Percentiles rank a stretch among this genome's conserved stretches.
Conservation (phyloP, 2,329 filamentous ascomycete species). For the Rhynchosporium graminicola region DNA sequence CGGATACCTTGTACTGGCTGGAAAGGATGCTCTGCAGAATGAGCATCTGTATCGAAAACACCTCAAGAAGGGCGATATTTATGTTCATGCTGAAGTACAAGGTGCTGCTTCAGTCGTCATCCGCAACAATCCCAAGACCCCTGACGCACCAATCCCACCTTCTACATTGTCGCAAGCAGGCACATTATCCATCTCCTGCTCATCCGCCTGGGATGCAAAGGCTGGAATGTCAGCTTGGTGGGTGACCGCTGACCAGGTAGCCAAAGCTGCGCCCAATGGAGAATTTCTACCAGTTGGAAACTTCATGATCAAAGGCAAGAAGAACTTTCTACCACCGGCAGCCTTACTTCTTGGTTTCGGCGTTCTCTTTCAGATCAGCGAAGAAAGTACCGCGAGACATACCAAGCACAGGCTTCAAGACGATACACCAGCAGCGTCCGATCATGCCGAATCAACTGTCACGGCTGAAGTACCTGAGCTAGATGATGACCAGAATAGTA, state of each 20-base stretch:
- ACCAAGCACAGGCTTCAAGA: conserved; percentile 68
- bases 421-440: conserved; percentile 11
- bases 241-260: conserved; percentile 88
- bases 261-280: conserved; percentile 77
- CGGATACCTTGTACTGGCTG: conserved; percentile 87
- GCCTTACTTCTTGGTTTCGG: conserved; percentile 86
- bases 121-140: conserved; percentile 78
- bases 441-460: conserved; percentile 2
- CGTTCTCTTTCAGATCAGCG: conserved; percentile 84
- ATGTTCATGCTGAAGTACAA: conserved; percentile 85
- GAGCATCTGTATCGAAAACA: conserved; percentile 89
- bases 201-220: conserved; percentile 93
- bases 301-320: conserved; percentile 82
- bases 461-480: conserved; percentile 9
- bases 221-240: conserved; percentile 96
- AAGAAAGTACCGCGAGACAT: conserved; percentile 81
- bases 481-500: conserved; percentile 26
- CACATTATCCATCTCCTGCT: conserved; percentile 79
- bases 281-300: conserved; percentile 77
- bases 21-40: conserved; percentile 84
- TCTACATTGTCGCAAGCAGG: conserved; percentile 91
- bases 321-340: conserved; percentile 87
- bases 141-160: conserved; percentile 86
- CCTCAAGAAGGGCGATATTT: conserved; percentile 85
- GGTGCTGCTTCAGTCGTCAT: conserved; percentile 85